These are phyloP conservation scores for Stagonosporopsis rhizophila DNA, from an alignment of 2,329 filamentous ascomycete species.

Conservation along the genomic window DNA sequence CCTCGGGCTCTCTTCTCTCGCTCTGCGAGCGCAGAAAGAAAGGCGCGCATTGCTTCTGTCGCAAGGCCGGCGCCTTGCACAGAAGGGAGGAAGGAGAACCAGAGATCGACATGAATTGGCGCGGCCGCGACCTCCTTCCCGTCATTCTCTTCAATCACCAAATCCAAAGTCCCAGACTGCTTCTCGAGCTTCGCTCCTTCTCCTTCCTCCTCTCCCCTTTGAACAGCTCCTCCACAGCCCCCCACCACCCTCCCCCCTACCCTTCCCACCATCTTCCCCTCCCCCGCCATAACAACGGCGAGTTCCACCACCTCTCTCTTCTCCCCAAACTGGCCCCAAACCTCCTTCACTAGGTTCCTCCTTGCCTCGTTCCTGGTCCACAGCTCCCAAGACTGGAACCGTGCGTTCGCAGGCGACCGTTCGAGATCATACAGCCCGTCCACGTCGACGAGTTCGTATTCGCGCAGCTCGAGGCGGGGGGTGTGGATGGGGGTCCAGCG, in stretches of 20 bases:
- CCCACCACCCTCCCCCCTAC: constrained; percentile 24
- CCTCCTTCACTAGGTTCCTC: constrained; percentile 26
- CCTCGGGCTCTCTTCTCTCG: constrained; percentile 8
- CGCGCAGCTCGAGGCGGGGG: constrained; percentile 33
- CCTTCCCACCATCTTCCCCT: constrained; percentile 35
- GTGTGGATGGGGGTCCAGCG: constrained; percentile 16
- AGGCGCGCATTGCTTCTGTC: constrained; percentile 41
- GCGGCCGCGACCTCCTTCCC: no score
- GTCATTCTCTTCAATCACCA: no score
- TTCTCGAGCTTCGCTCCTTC: neutral
- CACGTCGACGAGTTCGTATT: constrained; percentile 35
- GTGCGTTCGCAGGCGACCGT: constrained; percentile 30
- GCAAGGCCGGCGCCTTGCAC: constrained; percentile 39
- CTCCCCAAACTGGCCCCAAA: constrained; percentile 21
- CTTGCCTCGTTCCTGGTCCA: constrained; percentile 32
- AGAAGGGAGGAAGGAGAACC: constrained; percentile 40
- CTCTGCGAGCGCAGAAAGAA: constrained; percentile 28
- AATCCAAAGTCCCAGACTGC: no score
- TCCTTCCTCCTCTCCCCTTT: neutral
- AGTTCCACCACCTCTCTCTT: constrained; percentile 38
- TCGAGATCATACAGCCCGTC: constrained; percentile 35
- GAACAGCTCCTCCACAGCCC: neutral
- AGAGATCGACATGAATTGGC: constrained; percentile 31
- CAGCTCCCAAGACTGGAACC: constrained; percentile 38
- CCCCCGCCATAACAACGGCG: constrained; percentile 31